Base-by-base conservation (phyloP, 139 green algal species). In the Chlorella vulgaris region DNA sequence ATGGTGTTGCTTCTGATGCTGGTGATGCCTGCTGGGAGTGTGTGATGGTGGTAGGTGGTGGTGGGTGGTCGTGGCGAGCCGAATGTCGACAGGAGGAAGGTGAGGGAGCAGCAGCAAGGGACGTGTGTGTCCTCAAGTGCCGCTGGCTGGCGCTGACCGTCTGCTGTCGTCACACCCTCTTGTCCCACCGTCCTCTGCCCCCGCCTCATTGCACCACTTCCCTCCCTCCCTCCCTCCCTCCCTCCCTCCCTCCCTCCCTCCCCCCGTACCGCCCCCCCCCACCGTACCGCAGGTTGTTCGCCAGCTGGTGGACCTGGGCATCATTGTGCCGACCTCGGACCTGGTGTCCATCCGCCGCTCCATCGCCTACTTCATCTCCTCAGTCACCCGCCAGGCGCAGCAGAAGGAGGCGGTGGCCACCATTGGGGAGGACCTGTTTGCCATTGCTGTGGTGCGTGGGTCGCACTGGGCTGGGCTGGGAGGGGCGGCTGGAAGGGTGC, bases 371-470 rank as follows among this genome's bases (percentile, higher is more conserved):
- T 97, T 97, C 83, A 62, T 96, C 15, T 78, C 92, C 33, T 94
- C 93, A 82, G 84, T 92, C 65, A 84, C 50, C 60, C 55, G 70
- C 8, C 90, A 95, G 88, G 88, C 90, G 38, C 86, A 97, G 89
- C 74, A 90, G 55, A 60, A 96, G 81, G 92, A 96, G 84, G 91
- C 91, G 39, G 90, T 95, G 28, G 70, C 66, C 21, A 82, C 74
- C 42, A 96, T 96, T 69, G 94, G 94, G 2, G 93, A 97, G 81
- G 94, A 97, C 81, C 80, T 97, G 60, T 97, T 97, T 86, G 78
- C 91, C 29, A 92, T 97, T 33, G 94, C 93, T 0, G 19, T 94
- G 55, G 55, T 65, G 55, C 18, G 55, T 65, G 55, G 55, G 55
- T 15, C 18, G n/a, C n/a, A n/a, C n/a, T n/a, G n/a, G n/a, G n/a